Evolutionary conservation across 2,329 filamentous ascomycete genomes (phyloP).

Genomic region (Ophiosphaerella herpotricha): DNA sequence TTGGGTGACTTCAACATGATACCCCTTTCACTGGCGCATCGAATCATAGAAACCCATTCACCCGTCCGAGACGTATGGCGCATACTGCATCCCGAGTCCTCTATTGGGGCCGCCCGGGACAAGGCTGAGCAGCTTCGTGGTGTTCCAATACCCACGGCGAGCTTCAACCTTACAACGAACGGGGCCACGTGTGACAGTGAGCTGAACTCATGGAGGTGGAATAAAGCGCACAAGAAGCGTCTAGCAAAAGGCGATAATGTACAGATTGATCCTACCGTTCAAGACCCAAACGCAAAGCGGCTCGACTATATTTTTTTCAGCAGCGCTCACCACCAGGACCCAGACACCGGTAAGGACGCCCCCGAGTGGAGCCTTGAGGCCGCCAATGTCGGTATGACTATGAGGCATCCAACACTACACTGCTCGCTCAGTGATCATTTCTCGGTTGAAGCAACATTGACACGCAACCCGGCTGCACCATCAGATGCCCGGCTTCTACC

Average conservation of each 20-base stretch:
- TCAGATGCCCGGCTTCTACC: conserved; percentile 15
- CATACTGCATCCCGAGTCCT: conserved; percentile 79
- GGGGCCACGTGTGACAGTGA: conserved; percentile 85
- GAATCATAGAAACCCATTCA: conserved; percentile 77
- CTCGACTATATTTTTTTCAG: conserved; percentile 91
- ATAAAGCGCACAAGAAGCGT: conserved; percentile 68
- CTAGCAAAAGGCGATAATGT: conserved; percentile 69
- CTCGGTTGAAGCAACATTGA: conserved; percentile 80
- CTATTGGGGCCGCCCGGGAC: conserved; percentile 73
- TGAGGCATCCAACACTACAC: conserved; percentile 76
- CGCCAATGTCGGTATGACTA: conserved; percentile 76
- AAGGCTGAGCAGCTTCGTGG: conserved; percentile 68
- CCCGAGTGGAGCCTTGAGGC: conserved; percentile 70
- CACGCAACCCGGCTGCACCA: conserved; percentile 18
- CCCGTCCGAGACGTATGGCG: conserved; percentile 85
- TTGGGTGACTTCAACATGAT: conserved; percentile 97
- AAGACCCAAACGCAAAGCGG: conserved; percentile 78
- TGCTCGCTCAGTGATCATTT: conserved; percentile 96
- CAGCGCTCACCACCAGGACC: conserved; percentile 31
- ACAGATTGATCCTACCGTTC: conserved; percentile 65
- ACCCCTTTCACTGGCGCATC: conserved; percentile 82
- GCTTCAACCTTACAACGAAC: conserved; percentile 78
- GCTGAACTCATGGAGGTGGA: conserved; percentile 94
- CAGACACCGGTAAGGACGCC: conserved; percentile 28
- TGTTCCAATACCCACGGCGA: conserved; percentile 72